Evolutionary conservation across 1,139 yeast genomes (phyloP), one percentile per base, ranked within the genome.

Genomic region (Yamadazyma atlantica): DNA sequence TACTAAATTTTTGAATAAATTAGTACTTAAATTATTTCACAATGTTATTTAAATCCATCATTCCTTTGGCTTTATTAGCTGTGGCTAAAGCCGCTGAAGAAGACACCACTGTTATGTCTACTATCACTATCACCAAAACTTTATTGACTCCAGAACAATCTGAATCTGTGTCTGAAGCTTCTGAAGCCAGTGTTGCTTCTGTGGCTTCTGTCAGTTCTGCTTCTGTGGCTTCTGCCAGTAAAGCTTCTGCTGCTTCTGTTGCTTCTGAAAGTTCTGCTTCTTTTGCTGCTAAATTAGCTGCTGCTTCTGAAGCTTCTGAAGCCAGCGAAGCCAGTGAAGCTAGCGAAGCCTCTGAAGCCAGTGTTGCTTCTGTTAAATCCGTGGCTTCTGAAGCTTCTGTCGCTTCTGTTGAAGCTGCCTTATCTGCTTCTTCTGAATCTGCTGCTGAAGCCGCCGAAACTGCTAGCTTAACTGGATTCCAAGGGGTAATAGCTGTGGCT

Each of bases 401-500:
- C 17, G 43, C 42, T 9, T 29, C 42, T 16, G 46, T 37, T 33
- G 32, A 42, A 15, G 41, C 46, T 11, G 44, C 45, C 22, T 43
- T 44, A n/a, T 52, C 51, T 25, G 49, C 55, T 29, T 31, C 39
- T 29, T 36, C 37, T 29, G 45, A 43, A 34, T 39, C 44, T 27
- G 43, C 51, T 34, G 49, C 58, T 29, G 36, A 48, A 15, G 45
- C 45, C 24, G 43, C 42, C 15, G 49, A 43, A 4, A 42, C 46
- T 18, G 41, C 50, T 9, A 43, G 22, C 34, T 64, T 72, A 43
- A 54, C 60, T 35, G 68, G 62, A 31, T 69, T 70, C 44, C 59
- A 62, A 41, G 78, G 80, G 41, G 62, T 73, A 33, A 51, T 70
- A 36, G 75, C 78, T 23, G 71, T 71, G 37, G 77, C 78, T 38